These are phyloP conservation scores for Gnomoniopsis sp. DNA, from an alignment of 2,329 filamentous ascomycete species.

Conservation along the genomic window DNA sequence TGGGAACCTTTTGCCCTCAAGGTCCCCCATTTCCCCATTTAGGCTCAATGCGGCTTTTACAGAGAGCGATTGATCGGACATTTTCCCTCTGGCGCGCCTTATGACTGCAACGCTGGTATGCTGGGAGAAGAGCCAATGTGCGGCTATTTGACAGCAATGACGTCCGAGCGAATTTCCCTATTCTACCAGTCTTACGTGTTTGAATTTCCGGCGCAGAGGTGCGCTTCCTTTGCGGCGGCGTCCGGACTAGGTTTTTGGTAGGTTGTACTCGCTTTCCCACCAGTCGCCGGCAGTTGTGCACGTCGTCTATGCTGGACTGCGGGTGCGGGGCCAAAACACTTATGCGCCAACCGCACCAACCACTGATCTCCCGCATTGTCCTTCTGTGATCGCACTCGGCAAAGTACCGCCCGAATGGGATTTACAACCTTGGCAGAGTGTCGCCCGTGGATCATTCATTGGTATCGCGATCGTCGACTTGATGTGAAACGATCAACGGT, in stretches of 20 bases:
- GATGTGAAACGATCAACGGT: neutral
- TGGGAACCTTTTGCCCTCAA: neutral
- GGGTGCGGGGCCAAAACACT: neutral
- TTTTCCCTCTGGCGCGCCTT: neutral
- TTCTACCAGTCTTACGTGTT: too few relatives aligned
- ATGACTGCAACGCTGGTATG: neutral
- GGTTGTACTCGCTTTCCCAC: neutral
- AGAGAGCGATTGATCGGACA: too few relatives aligned
- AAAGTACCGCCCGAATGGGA: conserved; percentile 1
- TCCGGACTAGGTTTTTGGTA: too few relatives aligned
- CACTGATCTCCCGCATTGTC: neutral
- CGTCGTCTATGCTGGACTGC: neutral
- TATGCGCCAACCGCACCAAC: conserved; percentile 2
- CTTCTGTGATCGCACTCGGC: conserved; percentile 5
- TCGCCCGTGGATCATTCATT: neutral
- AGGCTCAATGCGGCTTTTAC: neutral
- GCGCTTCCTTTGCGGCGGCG: too few relatives aligned
- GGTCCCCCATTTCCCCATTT: neutral
- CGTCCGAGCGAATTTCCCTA: neutral
- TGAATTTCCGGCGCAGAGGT: too few relatives aligned
- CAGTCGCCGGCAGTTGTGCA: neutral
- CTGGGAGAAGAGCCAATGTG: neutral
- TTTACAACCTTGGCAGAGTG: neutral
- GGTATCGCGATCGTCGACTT: neutral
- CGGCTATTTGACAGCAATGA: neutral